A percentile compares a stretch with the other conserved stretches of the same genome.
Conservation (phyloP, 345 rosid species). For the Salix arbutifolia region DNA sequence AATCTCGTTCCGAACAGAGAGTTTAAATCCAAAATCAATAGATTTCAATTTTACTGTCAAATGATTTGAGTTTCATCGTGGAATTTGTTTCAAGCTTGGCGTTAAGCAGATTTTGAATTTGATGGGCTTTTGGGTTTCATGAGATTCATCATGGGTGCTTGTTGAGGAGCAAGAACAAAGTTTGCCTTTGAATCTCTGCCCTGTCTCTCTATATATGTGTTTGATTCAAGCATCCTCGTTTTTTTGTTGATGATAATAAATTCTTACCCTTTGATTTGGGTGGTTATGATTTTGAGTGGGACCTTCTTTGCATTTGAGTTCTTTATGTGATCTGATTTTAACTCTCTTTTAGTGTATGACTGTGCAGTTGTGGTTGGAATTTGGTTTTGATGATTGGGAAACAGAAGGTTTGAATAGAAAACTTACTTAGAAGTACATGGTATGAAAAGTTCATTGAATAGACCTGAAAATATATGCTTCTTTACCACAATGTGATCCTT, state of each 20-base stretch:
- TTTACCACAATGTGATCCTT: neutral
- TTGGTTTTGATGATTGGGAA: no score
- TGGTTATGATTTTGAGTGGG: neutral
- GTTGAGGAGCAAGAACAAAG: neutral
- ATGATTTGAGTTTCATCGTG: neutral
- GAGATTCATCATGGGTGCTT: neutral
- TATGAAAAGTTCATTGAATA: no score
- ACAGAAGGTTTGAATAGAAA: no score
- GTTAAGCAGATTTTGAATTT: neutral
- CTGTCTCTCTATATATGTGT: neutral
- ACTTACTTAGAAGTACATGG: no score
- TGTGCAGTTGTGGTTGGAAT: neutral
- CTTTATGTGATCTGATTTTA: neutral
- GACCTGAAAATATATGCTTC: neutral
- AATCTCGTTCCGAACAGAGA: neutral
- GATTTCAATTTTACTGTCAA: neutral
- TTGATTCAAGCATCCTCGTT: neutral
- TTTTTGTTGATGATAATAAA: neutral
- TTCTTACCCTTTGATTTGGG: neutral
- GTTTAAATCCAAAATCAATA: neutral
- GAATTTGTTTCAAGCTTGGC: neutral
- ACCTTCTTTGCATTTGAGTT: neutral
- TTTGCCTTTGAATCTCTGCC: neutral
- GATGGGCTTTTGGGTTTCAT: neutral
- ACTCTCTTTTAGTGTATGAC: neutral